phyloP scores from a whole-genome alignment of 2,329 filamentous ascomycete genomes.

The Exophiala viscosa region DNA sequence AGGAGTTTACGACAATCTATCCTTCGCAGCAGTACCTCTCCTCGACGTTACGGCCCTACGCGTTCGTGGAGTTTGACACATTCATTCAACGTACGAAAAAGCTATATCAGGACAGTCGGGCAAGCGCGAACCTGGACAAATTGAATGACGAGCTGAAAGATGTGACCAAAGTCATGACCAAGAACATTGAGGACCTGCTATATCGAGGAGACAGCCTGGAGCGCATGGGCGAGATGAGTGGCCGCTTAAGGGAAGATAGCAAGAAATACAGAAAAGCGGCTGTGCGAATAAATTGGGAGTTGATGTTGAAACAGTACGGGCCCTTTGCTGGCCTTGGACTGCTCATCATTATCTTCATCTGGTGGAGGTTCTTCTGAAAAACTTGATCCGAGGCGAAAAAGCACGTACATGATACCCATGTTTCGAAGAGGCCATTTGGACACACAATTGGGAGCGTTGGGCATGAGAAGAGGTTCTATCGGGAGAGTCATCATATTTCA shows the following conservation, averaged over 20 bases:
- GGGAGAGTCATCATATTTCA: slow-evolving; percentile 60
- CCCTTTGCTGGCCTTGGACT: slow-evolving; percentile 78
- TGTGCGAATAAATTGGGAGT: slow-evolving; percentile 95
- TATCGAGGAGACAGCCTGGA: slow-evolving; percentile 93
- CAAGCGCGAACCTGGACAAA: slow-evolving; percentile 87
- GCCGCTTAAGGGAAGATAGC: slow-evolving; percentile 81
- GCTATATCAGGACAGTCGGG: slow-evolving; percentile 88
- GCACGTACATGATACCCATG: background rate
- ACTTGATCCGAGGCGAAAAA: background rate
- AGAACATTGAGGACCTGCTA: slow-evolving; percentile 97
- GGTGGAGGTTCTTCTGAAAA: slow-evolving; percentile 84
- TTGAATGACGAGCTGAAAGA: slow-evolving; percentile 96
- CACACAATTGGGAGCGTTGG: background rate
- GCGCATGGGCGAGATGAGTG: slow-evolving; percentile 93
- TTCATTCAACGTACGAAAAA: slow-evolving; percentile 92
- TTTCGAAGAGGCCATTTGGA: background rate
- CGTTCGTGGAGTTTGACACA: slow-evolving; percentile 96
- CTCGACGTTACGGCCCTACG: slow-evolving; percentile 78
- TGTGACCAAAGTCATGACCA: slow-evolving; percentile 99
- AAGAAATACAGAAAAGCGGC: slow-evolving; percentile 91
- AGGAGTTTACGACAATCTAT: slow-evolving; percentile 89
- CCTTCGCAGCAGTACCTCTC: slow-evolving; percentile 67
- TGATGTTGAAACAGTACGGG: slow-evolving; percentile 91
- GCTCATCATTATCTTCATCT: slow-evolving; percentile 80
- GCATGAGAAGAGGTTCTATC: background rate